These are phyloP conservation scores for Tieghemostelium lacteum DNA, from an alignment of 78 protist species.

Conservation along the genomic window DNA sequence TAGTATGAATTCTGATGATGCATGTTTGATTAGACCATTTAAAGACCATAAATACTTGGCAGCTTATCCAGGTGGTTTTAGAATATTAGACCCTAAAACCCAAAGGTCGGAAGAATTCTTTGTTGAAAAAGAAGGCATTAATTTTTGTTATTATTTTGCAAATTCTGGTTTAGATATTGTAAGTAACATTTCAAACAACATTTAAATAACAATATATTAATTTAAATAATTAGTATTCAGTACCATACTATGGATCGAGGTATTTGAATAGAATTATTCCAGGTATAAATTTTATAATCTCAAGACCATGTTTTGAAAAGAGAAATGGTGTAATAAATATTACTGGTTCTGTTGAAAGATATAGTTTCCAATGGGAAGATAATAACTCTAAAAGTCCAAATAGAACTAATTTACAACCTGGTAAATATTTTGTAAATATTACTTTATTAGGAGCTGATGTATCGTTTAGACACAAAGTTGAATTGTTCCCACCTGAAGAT, in stretches of 20 bases:
- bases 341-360: background rate
- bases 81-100: background rate
- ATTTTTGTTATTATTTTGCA: slow-evolving; percentile 50
- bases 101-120: background rate
- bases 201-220: background rate
- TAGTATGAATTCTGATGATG: slow-evolving; percentile 7
- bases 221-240: background rate
- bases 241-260: background rate
- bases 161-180: slow-evolving; percentile 56
- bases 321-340: slow-evolving; percentile 51
- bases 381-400: background rate
- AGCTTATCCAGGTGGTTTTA: slow-evolving; percentile 25
- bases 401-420: background rate
- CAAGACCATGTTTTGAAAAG: slow-evolving; percentile 34
- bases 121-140: background rate
- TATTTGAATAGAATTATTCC: slow-evolving; percentile 32
- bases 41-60: slow-evolving; percentile 8
- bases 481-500: slow-evolving; percentile 23
- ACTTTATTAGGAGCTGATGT: background rate
- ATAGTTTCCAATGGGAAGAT: slow-evolving; percentile 45
- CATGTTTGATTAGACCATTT: slow-evolving; percentile 13
- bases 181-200: background rate
- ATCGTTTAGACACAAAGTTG: background rate
- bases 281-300: slow-evolving; percentile 9
- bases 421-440: background rate